Conservation (phyloP, 2,329 filamentous ascomycete genomes). For the Fusarium vanettenii region DNA sequence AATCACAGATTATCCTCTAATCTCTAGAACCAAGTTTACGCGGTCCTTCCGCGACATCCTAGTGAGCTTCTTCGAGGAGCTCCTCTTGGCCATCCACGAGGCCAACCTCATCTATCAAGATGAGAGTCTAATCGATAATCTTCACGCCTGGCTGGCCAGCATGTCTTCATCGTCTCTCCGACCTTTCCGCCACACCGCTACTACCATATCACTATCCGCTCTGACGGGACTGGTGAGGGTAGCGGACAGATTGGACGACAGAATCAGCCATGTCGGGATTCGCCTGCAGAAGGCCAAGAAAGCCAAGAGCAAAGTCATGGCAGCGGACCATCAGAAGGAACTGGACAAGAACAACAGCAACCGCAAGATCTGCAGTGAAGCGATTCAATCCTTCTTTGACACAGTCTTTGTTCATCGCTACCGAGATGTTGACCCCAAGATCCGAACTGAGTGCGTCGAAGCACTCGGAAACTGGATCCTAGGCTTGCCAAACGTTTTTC, state of each 20-base stretch:
- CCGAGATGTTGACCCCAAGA: slow-evolving; percentile 90
- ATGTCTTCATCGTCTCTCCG: slow-evolving; percentile 90
- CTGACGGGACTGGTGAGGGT: slow-evolving; percentile 81
- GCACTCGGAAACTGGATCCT: slow-evolving; percentile 91
- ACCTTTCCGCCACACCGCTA: slow-evolving; percentile 94
- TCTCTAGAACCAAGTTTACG: slow-evolving; percentile 81
- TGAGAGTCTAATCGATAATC: slow-evolving; percentile 82
- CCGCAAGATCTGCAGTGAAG: slow-evolving; percentile 75
- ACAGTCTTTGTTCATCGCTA: slow-evolving; percentile 96
- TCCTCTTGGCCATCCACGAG: slow-evolving; percentile 83
- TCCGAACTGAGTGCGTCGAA: slow-evolving; percentile 88
- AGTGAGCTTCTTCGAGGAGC: slow-evolving; percentile 79
- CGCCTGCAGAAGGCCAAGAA: slow-evolving; percentile 68
- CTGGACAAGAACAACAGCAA: slow-evolving; percentile 77
- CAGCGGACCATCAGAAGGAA: slow-evolving; percentile 78
- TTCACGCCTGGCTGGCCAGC: slow-evolving; percentile 88
- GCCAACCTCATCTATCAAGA: slow-evolving; percentile 86
- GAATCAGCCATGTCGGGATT: slow-evolving; percentile 80
- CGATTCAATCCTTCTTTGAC: slow-evolving; percentile 89
- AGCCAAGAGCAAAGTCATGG: slow-evolving; percentile 81
- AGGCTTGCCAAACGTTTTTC: slow-evolving; percentile 85
- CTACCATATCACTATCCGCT: slow-evolving; percentile 83
- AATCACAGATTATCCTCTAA: slow-evolving; percentile 91
- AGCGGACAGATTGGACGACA: slow-evolving; percentile 76
- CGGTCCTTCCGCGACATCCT: slow-evolving; percentile 83